These are phyloP conservation scores for Harringtonia aguacate DNA, from an alignment of 2,329 filamentous ascomycete species.

Conservation along the genomic window DNA sequence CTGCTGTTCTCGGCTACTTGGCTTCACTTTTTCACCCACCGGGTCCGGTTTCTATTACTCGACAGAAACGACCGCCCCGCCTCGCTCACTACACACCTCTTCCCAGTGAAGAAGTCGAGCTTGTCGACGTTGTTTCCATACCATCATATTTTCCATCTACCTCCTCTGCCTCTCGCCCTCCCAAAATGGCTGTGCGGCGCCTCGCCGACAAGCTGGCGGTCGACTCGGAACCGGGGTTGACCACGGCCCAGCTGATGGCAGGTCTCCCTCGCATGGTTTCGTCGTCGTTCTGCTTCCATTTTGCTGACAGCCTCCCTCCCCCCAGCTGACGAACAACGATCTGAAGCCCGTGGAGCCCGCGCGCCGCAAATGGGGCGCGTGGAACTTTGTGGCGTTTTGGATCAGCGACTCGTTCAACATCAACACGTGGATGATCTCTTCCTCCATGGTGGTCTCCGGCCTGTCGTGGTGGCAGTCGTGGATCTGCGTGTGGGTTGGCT, in stretches of 20 bases:
- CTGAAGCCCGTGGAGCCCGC: conserved; percentile 70
- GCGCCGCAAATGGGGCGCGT: conserved; percentile 71
- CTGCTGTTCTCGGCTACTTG: neutral
- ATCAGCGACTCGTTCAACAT: conserved; percentile 79
- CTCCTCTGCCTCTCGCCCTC: neutral
- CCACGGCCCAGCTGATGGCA: conserved; percentile 69
- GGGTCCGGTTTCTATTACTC: neutral
- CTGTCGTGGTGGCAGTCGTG: conserved; percentile 88
- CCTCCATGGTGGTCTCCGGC: conserved; percentile 66
- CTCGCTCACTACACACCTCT: neutral
- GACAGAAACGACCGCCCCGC: neutral
- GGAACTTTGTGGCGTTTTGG: conserved; percentile 88
- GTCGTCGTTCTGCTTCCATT: neutral
- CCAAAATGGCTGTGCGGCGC: neutral
- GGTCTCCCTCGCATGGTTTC: conserved; percentile 7
- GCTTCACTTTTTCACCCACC: neutral
- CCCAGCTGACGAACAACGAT: conserved; percentile 70
- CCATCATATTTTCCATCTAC: too few species aligned
- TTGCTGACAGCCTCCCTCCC: neutral
- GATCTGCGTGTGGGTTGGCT: conserved; percentile 82
- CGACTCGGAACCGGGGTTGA: conserved; percentile 64
- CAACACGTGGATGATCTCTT: conserved; percentile 91
- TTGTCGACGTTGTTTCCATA: too few species aligned
- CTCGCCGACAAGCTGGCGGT: conserved; percentile 56
- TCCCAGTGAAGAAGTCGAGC: neutral